These are phyloP conservation scores for Nakazawaea ernobii DNA, from an alignment of 805 yeast genomes.

Conservation along the genomic window DNA sequence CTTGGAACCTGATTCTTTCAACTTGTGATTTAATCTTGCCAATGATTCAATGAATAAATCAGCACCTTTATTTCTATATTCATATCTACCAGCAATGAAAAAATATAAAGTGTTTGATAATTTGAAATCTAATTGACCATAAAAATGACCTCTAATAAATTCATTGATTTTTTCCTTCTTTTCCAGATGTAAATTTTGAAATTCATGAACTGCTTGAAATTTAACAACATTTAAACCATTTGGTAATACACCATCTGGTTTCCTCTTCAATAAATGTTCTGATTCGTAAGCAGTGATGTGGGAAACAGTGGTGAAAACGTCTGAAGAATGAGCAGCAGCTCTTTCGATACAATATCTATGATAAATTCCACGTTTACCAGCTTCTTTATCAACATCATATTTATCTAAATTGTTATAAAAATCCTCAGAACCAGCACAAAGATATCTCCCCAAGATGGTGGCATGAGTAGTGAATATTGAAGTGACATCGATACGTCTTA, in stretches of 20 bases:
- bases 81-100: constrained; percentile 96
- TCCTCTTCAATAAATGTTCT: constrained; percentile 87
- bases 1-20: constrained; percentile 76
- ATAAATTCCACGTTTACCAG: constrained; percentile 95
- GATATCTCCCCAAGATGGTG: constrained; percentile 86
- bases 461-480: constrained; percentile 98
- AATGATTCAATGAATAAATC: constrained; percentile 91
- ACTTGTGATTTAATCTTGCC: constrained; percentile 84
- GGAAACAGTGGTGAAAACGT: constrained; percentile 95
- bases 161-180: constrained; percentile 90
- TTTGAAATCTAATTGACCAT: constrained; percentile 93
- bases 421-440: constrained; percentile 96
- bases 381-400: constrained; percentile 96
- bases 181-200: constrained; percentile 91
- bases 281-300: constrained; percentile 96
- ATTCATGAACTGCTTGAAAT: constrained; percentile 96
- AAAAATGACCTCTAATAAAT: constrained; percentile 93
- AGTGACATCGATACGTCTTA: constrained; percentile 86
- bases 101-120: constrained; percentile 90
- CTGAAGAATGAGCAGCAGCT: constrained; percentile 93
- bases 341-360: constrained; percentile 96
- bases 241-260: constrained; percentile 97
- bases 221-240: constrained; percentile 94
- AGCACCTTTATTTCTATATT: constrained; percentile 93
- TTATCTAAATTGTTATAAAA: constrained; percentile 85